Evolutionary conservation across 495 filamentous ascomycete genomes (phyloP), one percentile per base, ranked within the genome.

Genomic region (Podospora bellae-mahoneyi): DNA sequence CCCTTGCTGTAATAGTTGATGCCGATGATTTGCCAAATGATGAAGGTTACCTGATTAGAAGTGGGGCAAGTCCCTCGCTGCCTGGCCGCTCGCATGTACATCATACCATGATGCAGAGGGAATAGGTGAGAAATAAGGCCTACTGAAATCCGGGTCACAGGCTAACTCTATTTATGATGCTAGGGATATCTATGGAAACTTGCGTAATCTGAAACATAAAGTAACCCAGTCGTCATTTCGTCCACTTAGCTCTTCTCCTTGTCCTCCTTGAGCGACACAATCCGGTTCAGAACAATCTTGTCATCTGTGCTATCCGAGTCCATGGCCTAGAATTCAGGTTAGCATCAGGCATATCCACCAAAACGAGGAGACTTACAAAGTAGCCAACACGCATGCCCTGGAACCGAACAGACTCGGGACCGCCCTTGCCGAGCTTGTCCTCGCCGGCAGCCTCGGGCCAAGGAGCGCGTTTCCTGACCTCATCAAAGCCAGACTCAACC

Each of bases 261-360:
- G 80, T 96, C 93, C 79, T 98, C 94, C 83, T 97, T 97, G 71
- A 99, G 81, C 55, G 89, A 90, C 48, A 97, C 94, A 73, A 99
- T 97, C 55, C 92, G 86, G 80, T 97, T 99, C 30, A 99, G 78
- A 65, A 98, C 87, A 60, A 97, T 79, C 74, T 88, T 90, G 39
- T 89, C 89, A 34, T 87, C 86, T 2, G 85, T 90, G n/a, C 85
- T 88, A 73, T 97, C 94, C 7, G 84, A 85, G 76, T 99, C 95
- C 75, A 97, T 77, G 48, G 88, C 82, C 75, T 78, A 32, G 19
- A 19, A 26, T 5, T 15, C 20, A 23, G 57, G 59, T 69, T 64
- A 69, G 63, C 81, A 80, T 13, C 2, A 26, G 23, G 1, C 27
- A 27, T 3, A 44, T 34, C 20, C 20, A 13, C 18, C 32, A 13